Base-by-base conservation (phyloP, 1,284 basidiomycete species). In the Volvariella surrecta region DNA sequence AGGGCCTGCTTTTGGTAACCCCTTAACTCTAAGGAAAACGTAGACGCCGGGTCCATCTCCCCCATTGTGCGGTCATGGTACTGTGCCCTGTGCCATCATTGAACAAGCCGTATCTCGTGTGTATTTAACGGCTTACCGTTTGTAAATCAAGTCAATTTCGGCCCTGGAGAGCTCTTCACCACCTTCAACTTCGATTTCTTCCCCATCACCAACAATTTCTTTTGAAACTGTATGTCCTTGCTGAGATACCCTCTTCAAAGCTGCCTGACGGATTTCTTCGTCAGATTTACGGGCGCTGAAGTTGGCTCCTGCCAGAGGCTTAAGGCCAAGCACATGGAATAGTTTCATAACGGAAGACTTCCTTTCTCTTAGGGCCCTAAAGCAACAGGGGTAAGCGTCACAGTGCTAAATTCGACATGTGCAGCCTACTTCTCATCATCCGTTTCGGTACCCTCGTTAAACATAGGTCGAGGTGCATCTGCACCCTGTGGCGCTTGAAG, bases 1-100 rank as follows among this genome's bases (percentile, higher is more conserved):
- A 98, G 68, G 2, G 93, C 94, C 60, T 99, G 94, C 56, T 93
- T 96, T 57, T 98, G 95, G 62, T 99, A 99, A 21, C 79, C 79
- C 37, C 92, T 79, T 20, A 98, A 64, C 0, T 71, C 82, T 39
- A 97, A 71, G 0, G 78, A 70, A 61, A 99, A 99, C 0, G 82
- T 79, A 2, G 79, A 70, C 1, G 82, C 71, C 3, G 94, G 89
- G 22, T 95, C 84, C 73, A 89, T 90, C 59, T 86, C 85, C 16
- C 72, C 74, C 62, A 99, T 76, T 18, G 68, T 67, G 15, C 68
- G 74, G 58, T 96, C 93, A 48, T 89, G 76, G 52, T 76, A 74
- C 55, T 92, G 88, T 0, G 94, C 94, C 56, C 91, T 94, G 50
- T 40, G 37, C n/a, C 28, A 2, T 17, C 13, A n/a, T 20, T 44